Evolutionary conservation across 2,329 filamentous ascomycete species (phyloP), one percentile per base, ranked within the genome.

Genomic region (Tricladium varicosporioides): DNA sequence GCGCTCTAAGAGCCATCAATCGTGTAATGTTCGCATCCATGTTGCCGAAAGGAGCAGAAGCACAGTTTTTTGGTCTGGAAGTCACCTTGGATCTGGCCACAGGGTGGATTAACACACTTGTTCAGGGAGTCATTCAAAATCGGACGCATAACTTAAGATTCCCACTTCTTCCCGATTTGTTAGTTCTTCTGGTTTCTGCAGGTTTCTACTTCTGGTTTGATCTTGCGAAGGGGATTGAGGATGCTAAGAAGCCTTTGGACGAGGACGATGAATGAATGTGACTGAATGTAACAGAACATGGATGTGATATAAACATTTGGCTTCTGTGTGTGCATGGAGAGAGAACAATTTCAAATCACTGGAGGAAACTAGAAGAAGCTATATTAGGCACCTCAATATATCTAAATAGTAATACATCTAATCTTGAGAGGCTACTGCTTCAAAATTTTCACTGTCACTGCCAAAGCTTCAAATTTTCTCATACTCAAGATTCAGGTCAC

Each of bases 51-150:
- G 51, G 51, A 18, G 51, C 40, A 19, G 51, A 53, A 15, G 51
- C 51, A 36, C 51, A 53, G 14, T 53, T 53, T 19, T 53, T 46
- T 14, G 51, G 51, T 33, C 43, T 53, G n/a, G 51, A 53, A 33
- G 31, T 45, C 15, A 53, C 51, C 9, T 22, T 53, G n/a, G 51
- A 53, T 53, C 42, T 53, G 43, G 51, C 51, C 2, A 32, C 33
- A n/a, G 51, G 51, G n/a, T 53, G 51, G 51, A 53, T 53, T 15
- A 53, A 53, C 15, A 40, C 51, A 13, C 22, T 53, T 5, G 51
- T 53, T 5, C 51, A 53, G 27, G 51, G 51, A n/a, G 51, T 53
- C 7, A 53, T 53, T 18, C 51, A 53, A 13, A 33, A 53, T 15
- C 40, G 51, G 19, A 53, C 51, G 7, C 51, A 53, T 19, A 53